A percentile compares a stretch with the other conserved stretches of the same genome.
Evolutionary conservation across 2,329 filamentous ascomycete genomes (phyloP).

Genomic region (Botryotinia calthae): DNA sequence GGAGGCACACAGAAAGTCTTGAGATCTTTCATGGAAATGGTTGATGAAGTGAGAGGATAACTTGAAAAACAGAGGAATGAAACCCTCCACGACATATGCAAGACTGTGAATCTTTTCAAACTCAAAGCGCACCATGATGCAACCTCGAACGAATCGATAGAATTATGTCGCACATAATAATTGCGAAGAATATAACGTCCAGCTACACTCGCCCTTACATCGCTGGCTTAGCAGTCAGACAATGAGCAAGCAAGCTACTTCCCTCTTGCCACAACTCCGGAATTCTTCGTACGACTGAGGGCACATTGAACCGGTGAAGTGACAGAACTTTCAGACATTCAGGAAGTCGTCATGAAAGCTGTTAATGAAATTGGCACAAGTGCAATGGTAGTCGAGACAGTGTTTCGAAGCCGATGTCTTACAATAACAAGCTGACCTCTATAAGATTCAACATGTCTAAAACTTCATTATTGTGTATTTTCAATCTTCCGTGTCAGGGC

Average conservation of each 20-base stretch:
- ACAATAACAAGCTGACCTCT: not conserved
- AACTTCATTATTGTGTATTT: slow-evolving; percentile 1
- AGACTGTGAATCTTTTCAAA: not conserved
- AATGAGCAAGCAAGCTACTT: not conserved
- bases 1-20: not conserved
- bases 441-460: not conserved
- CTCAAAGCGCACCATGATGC: not conserved
- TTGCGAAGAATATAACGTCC: not conserved
- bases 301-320: not conserved
- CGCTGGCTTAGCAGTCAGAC: not conserved
- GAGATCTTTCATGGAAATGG: not conserved
- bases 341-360: not conserved
- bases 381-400: not conserved
- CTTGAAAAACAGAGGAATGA: not conserved
- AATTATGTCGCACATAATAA: not conserved
- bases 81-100: not conserved
- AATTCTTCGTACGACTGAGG: not conserved
- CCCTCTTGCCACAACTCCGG: not conserved
- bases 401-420: slow-evolving; percentile 9
- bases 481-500: not conserved
- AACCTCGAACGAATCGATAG: not conserved
- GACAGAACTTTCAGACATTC: not conserved
- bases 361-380: not conserved
- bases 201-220: not conserved
- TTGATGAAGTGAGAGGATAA: not conserved